Evolutionary conservation across 2,329 filamentous ascomycete species (phyloP), one percentile per base, ranked within the genome.

Genomic region (Delphinella strobiligena): DNA sequence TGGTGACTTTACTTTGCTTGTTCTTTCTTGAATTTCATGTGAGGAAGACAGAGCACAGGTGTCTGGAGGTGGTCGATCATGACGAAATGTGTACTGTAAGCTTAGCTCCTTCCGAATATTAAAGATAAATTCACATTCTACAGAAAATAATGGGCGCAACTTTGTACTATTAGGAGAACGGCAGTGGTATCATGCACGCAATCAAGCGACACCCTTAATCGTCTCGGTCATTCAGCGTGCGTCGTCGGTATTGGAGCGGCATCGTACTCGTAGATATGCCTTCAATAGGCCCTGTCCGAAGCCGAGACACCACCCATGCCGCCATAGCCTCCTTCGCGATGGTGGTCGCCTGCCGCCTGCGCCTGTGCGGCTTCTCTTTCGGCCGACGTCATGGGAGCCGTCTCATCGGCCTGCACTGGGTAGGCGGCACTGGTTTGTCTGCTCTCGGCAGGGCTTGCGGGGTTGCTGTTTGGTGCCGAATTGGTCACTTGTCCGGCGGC

Each of bases 401-500:
- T 27, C 7, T 7, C 7, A 7, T 27, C 22, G 7, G 22, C 22
- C 22, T 27, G 22, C 22, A 27, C 7, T 7, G 22, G 22, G 22
- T 27, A 27, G 7, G 29, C 15, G 14, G 29, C 34, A 5, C 34
- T 41, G 29, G 39, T 19, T 19, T 36, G 38, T 36, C 36, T 40
- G 36, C 37, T 43, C 30, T 45, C 50, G 14, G 41, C 51, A 2
- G 62, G 61, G 31, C 58, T 60, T 16, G 50, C 61, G 2, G 60
- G 61, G 15, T 51, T 48, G 33, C 54, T 46, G 5, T 48, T 48
- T 19, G 64, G 63, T 18, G 52, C 37, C 34, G 68, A 65, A 43
- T 51, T 58, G n/a, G 61, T 62, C 9, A 60, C 54, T 34, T 61
- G 54, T 37, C 76, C 78, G 19, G 75, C 74, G 7, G 75, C 71